Evolutionary conservation across 768 basidiomycete genomes (phyloP), one percentile per base, ranked within the genome.

Genomic region (Ramaria sp.): DNA sequence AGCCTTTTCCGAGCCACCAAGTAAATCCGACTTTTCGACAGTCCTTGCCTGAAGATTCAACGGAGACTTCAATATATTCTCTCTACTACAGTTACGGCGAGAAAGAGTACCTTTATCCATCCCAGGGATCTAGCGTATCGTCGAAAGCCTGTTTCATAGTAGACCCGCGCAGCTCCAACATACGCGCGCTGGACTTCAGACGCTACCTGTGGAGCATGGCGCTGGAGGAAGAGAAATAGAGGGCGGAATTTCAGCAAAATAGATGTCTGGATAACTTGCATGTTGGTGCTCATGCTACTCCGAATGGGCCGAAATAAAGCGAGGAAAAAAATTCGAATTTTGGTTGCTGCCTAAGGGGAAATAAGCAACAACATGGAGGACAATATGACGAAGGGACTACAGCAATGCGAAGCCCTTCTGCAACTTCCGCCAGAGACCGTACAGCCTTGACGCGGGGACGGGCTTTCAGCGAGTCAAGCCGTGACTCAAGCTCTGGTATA

Each of bases 121-220:
- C 82, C 78, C 45, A 99, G 71, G 63, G 83, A 85, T 43, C 96
- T 75, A 22, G 83, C 77, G 65, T 98, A 99, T 41, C 96, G 73
- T 58, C 96, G 73, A 65, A 97, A 94, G 0, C 86, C 90, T 20
- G 96, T 98, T 69, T 99, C 96, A 57, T 92, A 97, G 66, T 96
- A 99, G 20, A 88, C 78, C 38, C 93, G 81, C 13, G 88, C 85
- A 25, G 87, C 80, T 32, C 78, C 78, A 27, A 86, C 71, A 66
- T 99, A 99, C 2, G 88, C 83, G 50, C 90, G 75, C 65, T 92
- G 91, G 22, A 99, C 71, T 66, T 98, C 94, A 44, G 77, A 76
- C 3, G 96, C 93, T 28, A 93, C 86, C 32, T 74, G 74, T 8
- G 83, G 76, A 5, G 87, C 87, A 58, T 92, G 87, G 2, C 89